phyloP scores from a whole-genome alignment of 108 stramenopile species.

The Hondaea fermentalgiana region DNA sequence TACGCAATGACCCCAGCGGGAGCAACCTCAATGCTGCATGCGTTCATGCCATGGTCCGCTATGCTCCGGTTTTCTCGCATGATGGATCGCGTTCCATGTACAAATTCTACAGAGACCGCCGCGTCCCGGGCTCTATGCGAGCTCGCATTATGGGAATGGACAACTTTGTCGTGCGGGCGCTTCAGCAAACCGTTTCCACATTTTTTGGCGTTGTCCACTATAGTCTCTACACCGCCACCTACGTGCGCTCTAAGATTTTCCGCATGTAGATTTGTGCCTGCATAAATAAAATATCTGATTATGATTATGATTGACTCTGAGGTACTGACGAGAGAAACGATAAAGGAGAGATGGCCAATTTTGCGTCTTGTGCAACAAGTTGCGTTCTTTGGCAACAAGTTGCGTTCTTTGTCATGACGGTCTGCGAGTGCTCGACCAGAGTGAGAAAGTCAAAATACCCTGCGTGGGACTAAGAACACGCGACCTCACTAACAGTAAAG shows the following conservation, averaged over 20 bases:
- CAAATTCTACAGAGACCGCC: not conserved
- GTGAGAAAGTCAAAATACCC: too few species aligned
- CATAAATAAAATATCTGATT: too few species aligned
- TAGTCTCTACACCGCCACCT: not conserved
- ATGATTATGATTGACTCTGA: too few species aligned
- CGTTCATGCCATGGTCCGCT: not conserved
- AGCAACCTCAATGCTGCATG: not conserved
- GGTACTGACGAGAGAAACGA: too few species aligned
- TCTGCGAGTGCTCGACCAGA: too few species aligned
- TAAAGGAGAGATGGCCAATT: too few species aligned
- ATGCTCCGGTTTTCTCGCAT: not conserved
- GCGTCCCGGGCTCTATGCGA: not conserved
- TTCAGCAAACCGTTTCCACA: not conserved
- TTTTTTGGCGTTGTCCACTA: not conserved
- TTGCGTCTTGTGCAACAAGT: too few species aligned
- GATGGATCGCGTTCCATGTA: not conserved
- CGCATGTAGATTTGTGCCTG: not conserved
- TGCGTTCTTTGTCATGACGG: too few species aligned
- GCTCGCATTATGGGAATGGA: not conserved
- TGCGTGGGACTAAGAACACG: too few species aligned
- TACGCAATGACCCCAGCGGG: not conserved
- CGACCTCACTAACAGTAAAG: too few species aligned
- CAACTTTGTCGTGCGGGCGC: not conserved
- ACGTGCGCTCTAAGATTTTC: not conserved
- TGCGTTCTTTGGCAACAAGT: too few species aligned